These are phyloP conservation scores for Tuber umbilicatum DNA, from an alignment of 495 filamentous ascomycete genomes.

Conservation along the genomic window DNA sequence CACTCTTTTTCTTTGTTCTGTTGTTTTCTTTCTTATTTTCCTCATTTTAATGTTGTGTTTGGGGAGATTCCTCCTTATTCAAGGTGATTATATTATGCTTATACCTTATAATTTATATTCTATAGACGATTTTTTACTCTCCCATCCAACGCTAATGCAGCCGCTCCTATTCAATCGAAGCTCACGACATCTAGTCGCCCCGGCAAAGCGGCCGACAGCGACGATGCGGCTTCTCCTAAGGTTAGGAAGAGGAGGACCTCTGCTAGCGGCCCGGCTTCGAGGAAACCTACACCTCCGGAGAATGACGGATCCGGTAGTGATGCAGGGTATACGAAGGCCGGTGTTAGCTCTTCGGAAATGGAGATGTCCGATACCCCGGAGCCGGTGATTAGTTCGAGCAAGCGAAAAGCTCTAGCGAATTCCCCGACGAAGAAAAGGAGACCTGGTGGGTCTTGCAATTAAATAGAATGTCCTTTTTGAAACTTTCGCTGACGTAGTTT, in stretches of 20 bases:
- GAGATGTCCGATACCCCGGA: not conserved
- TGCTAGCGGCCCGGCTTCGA: not conserved
- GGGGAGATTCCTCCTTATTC: not conserved
- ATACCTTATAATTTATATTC: constrained; percentile 19
- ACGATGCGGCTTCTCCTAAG: not conserved
- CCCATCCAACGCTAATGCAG: constrained; percentile 50
- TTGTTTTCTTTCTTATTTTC: not conserved
- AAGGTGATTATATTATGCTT: not conserved
- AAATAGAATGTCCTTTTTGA: constrained; percentile 42
- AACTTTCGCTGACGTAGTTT: not conserved
- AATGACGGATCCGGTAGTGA: not conserved
- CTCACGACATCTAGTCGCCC: constrained; percentile 19
- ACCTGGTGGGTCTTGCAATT: constrained; percentile 40
- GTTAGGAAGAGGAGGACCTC: not conserved
- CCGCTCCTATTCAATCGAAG: constrained; percentile 65
- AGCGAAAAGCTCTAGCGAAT: not conserved
- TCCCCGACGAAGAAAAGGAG: not conserved
- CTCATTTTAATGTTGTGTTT: not conserved
- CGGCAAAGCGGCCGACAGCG: not conserved
- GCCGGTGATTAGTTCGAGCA: not conserved
- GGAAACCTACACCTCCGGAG: not conserved
- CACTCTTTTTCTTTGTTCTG: not conserved
- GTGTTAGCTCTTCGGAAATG: not conserved
- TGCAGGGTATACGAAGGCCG: not conserved
- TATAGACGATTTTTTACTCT: constrained; percentile 64